A percentile compares a stretch with the other conserved stretches of the same genome.
phyloP scores from a whole-genome alignment of 306 rosid genomes.

The Pachyrhizus erosus region DNA sequence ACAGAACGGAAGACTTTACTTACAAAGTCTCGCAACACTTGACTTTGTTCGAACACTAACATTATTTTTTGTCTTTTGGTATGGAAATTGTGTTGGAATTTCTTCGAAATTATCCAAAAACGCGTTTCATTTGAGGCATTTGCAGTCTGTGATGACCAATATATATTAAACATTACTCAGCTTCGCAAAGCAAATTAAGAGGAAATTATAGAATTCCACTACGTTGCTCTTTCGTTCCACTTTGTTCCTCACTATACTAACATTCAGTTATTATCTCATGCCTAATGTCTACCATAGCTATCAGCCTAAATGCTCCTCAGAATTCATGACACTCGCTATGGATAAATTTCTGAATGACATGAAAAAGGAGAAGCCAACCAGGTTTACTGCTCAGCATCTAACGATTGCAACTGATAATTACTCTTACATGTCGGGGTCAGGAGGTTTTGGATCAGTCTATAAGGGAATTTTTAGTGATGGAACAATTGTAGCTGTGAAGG shows the following conservation, averaged over 20 bases:
- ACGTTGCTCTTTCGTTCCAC: neutral
- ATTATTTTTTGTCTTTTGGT: too few relatives aligned
- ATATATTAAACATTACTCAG: neutral
- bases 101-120: too few relatives aligned
- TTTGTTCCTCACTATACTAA: neutral
- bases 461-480: constrained; percentile 39
- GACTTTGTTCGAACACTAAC: too few relatives aligned
- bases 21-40: too few relatives aligned
- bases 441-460: constrained; percentile 31
- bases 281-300: neutral
- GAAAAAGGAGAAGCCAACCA: neutral
- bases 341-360: neutral
- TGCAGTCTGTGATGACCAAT: neutral
- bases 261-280: neutral
- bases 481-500: constrained; percentile 36
- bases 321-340: neutral
- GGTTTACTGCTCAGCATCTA: constrained; percentile 1
- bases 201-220: neutral
- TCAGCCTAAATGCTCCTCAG: too few relatives aligned
- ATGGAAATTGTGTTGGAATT: too few relatives aligned
- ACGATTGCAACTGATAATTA: constrained; percentile 40
- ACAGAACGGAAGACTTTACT: too few relatives aligned
- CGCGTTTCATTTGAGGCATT: neutral
- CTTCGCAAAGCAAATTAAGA: neutral
- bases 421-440: constrained; percentile 22